A percentile compares a stretch with the other conserved stretches of the same genome.
Evolutionary conservation across 768 basidiomycete genomes (phyloP).

Genomic region (Phaffia australis): DNA sequence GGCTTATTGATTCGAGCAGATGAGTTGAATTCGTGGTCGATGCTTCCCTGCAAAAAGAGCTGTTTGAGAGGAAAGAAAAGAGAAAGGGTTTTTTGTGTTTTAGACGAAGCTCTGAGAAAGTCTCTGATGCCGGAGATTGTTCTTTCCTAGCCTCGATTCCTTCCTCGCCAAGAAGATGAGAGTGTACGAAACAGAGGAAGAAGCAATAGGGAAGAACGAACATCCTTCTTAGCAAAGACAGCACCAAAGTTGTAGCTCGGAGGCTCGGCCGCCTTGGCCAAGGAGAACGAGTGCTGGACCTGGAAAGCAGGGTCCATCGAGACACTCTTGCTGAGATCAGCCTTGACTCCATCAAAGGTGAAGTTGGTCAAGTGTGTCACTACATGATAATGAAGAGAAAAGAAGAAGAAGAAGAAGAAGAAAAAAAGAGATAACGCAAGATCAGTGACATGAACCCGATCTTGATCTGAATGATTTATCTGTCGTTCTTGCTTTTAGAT

Average conservation of each 20-base stretch:
- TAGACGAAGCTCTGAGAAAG: background rate
- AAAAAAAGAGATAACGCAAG: background rate
- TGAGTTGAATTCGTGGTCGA: slow-evolving; percentile 87
- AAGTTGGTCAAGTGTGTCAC: slow-evolving; percentile 87
- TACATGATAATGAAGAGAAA: slow-evolving; percentile 36
- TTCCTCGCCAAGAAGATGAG: background rate
- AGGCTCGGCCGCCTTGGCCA: slow-evolving; percentile 71
- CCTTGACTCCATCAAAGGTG: slow-evolving; percentile 93
- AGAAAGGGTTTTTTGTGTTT: background rate
- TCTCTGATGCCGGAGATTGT: background rate
- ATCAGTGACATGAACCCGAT: background rate
- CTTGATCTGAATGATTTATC: no score
- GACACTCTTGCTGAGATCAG: slow-evolving; percentile 86
- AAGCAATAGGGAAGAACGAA: slow-evolving; percentile 36
- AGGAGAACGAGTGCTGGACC: slow-evolving; percentile 87
- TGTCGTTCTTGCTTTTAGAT: background rate
- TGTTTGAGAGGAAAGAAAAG: slow-evolving; percentile 34
- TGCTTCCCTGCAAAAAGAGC: slow-evolving; percentile 83
- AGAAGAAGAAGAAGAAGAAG: slow-evolving; percentile 1
- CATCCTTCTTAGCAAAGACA: slow-evolving; percentile 73
- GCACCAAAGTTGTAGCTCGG: slow-evolving; percentile 92
- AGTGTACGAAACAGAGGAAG: background rate
- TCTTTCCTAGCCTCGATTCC: background rate
- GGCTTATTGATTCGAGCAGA: slow-evolving; percentile 80
- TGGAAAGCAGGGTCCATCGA: slow-evolving; percentile 94